A percentile compares a stretch with the other conserved stretches of the same genome.
Evolutionary conservation across 345 rosid species (phyloP).

Genomic region (Lepidium africanum): DNA sequence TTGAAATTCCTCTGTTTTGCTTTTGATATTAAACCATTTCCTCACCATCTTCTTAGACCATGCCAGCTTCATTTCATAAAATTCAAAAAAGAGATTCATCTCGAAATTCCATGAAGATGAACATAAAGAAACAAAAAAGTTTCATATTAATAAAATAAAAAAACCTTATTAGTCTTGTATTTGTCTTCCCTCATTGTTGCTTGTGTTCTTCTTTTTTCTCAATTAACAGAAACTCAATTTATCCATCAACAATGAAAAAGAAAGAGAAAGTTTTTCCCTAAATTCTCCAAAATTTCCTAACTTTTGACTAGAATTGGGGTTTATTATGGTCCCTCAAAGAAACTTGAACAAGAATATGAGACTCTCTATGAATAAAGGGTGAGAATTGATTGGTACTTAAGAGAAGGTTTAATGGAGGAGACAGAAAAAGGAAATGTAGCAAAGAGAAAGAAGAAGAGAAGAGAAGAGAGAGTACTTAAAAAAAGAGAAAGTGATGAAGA

Average conservation of each 20-base stretch:
- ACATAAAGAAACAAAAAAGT: background rate
- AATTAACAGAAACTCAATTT: constrained; percentile 9
- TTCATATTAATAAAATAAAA: background rate
- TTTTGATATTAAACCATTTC: constrained; percentile 86
- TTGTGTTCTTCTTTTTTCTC: constrained; percentile 23
- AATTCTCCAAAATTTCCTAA: background rate
- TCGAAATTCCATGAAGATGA: constrained; percentile 5
- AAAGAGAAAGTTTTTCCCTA: background rate
- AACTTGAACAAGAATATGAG: background rate
- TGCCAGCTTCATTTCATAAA: constrained; percentile 54
- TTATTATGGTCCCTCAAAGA: background rate
- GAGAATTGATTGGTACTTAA: constrained; percentile 13
- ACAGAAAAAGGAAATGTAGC: background rate
- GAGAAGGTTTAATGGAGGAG: constrained; percentile 24
- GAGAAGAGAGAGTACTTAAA: constrained; percentile 32
- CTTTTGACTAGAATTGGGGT: background rate
- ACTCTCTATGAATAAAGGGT: constrained; percentile 21
- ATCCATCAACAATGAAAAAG: background rate
- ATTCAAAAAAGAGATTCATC: background rate
- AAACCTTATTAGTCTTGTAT: constrained; percentile 84
- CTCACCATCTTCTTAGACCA: constrained; percentile 96
- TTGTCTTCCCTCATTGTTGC: constrained; percentile 78
- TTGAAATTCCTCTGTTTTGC: constrained; percentile 86
- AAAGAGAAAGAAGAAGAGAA: constrained; percentile 18
- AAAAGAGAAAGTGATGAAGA: constrained; percentile 61